Evolutionary conservation across 108 stramenopile species (phyloP), one percentile per base, ranked within the genome.

Genomic region (Skeletonema marinoi): DNA sequence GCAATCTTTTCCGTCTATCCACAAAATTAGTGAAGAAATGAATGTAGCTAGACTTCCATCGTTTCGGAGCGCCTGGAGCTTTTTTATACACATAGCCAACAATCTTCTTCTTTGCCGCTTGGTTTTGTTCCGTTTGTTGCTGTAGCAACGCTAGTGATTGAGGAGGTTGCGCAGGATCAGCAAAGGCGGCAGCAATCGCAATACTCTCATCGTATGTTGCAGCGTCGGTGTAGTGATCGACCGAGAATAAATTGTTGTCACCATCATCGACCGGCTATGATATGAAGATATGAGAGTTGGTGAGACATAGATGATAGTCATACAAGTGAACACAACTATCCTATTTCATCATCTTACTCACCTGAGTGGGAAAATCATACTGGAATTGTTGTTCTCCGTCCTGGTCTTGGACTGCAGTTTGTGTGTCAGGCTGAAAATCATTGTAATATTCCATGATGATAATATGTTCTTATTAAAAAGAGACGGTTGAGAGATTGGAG

Each of bases 31-130:
- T 85, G 33, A 73, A 85, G 58, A 89, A 89, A 30, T 83, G 82
- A 42, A 89, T 86, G 59, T 86, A 89, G 30, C 78, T 75, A 32
- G 79, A 81, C 38, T 79, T 85, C 68, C 85, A 87, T 6, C 87
- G 60, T 42, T 85, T 87, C 10, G 87, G 87, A 32, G 87, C 87
- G 16, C 68, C 77, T 0, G 87, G 87, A 12, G 82, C 84, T 64
- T 85, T 87, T 21, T 76, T 76, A 60, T 68, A 76, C 36, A 76
- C 75, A 42, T 56, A 56, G 9, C 54, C 54, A 56, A 56, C 54
- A 25, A 56, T 56, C 54, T 56, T 56, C 54, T 56, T 56, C 21
- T 56, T 56, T 29, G 54, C 54, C 21, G 54, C 54, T 56, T 56
- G 54, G 10, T 29, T 21, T 25, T 56, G 21, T 29, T 56, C 54